Evolutionary conservation across 2,329 filamentous ascomycete genomes (phyloP).

Genomic region (Immersiporthe knoxdaviesiana): DNA sequence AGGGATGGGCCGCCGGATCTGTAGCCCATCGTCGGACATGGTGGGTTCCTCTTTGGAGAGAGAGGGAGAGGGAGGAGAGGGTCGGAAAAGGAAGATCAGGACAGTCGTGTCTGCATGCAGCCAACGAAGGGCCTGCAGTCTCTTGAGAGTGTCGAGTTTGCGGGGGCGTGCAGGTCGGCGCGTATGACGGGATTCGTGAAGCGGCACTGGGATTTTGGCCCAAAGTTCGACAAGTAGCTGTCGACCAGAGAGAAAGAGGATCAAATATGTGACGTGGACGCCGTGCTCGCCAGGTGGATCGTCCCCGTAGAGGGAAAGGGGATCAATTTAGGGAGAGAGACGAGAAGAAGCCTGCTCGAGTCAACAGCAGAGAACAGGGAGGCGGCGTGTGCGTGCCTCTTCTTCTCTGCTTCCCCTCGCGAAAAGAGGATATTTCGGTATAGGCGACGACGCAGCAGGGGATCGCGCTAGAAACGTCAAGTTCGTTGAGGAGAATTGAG

Average conservation of each 20-base stretch:
- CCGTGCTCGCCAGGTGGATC: not conserved
- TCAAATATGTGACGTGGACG: not conserved
- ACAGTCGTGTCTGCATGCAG: slow-evolving; percentile 17
- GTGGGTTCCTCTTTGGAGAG: not conserved
- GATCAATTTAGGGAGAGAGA: not conserved
- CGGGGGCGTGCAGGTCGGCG: not conserved
- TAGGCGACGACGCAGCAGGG: too few relatives aligned
- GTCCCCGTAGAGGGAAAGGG: not conserved
- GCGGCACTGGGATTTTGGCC: not conserved
- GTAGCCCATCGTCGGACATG: slow-evolving; percentile 52
- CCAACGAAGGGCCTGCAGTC: not conserved
- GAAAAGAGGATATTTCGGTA: not conserved
- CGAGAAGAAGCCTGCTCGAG: not conserved
- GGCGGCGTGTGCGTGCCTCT: not conserved
- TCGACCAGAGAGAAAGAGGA: not conserved
- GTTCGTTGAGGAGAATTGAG: not conserved
- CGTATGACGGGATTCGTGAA: not conserved
- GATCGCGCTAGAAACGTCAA: not conserved
- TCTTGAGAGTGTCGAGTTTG: not conserved
- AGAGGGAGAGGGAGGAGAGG: not conserved
- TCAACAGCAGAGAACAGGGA: not conserved
- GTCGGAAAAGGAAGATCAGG: too few relatives aligned
- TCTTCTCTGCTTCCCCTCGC: not conserved
- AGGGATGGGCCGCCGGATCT: slow-evolving; percentile 70
- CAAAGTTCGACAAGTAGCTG: not conserved